Percentiles rank a stretch among this genome's conserved stretches.
phyloP scores from a whole-genome alignment of 1,284 basidiomycete species.

The Pseudomicrostroma phylloplanum region DNA sequence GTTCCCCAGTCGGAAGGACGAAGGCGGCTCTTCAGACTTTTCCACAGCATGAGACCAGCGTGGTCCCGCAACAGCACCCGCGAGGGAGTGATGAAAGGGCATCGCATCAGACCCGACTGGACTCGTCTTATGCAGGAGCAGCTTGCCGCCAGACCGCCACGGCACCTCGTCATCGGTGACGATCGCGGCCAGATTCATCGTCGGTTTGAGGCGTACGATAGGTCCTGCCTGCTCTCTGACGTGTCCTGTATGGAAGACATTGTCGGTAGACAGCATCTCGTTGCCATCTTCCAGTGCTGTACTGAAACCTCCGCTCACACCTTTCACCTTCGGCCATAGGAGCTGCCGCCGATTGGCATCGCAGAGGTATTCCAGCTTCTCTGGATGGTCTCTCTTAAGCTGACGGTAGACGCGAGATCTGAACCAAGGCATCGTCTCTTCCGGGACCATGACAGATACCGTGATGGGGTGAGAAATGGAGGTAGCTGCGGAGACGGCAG shows the following conservation, averaged over 20 bases:
- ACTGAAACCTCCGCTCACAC: no score
- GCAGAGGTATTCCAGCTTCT: background rate
- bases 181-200: slow-evolving; percentile 2
- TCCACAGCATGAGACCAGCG: slow-evolving; percentile 13
- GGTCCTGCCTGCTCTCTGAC: background rate
- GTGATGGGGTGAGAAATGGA: slow-evolving; percentile 3
- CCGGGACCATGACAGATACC: slow-evolving; percentile 11
- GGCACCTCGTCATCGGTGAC: slow-evolving; percentile 6
- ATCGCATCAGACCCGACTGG: slow-evolving; percentile 14
- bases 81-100: slow-evolving; percentile 10
- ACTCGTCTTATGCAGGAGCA: background rate
- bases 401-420: slow-evolving; percentile 1
- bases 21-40: slow-evolving; percentile 8
- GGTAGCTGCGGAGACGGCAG: background rate
- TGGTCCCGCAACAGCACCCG: background rate
- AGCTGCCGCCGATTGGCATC: background rate
- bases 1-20: slow-evolving; percentile 64
- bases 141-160: slow-evolving; percentile 12
- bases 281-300: background rate
- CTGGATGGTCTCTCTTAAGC: background rate
- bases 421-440: slow-evolving; percentile 3
- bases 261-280: background rate
- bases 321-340: background rate
- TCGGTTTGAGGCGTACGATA: background rate
- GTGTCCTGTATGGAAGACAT: no score